Evolutionary conservation across 345 rosid genomes (phyloP), one percentile per base, ranked within the genome.

Genomic region (Arabidopsis suecica): DNA sequence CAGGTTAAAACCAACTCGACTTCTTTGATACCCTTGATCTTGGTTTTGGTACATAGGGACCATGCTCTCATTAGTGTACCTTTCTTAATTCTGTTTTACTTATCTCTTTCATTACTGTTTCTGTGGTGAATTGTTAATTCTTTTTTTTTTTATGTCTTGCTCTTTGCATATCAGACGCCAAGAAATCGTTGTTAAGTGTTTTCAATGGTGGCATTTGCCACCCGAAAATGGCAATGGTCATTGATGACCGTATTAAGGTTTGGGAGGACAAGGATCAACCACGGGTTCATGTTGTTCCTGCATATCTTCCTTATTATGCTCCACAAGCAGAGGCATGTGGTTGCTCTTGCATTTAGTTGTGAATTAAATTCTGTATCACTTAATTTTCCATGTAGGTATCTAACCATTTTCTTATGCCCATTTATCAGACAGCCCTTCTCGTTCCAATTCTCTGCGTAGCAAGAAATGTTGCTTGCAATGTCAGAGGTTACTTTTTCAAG

Each of bases 251-350:
- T 56, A 78, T 82, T 53, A 96, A 91, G 85, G 98, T 93, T 64
- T 96, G 96, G 99, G 99, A 96, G 83, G 97, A 96, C 69, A 89
- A 85, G 88, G 99, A 96, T 84, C 99, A 96, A 82, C 90, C 94
- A 33, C 86, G 97, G 68, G 99, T 95, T 75, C 99, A 95, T 82
- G 97, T 87, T 40, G 99, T 95, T 68, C 94, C 97, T 57, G 84
- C 97, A 22, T 95, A 93, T 78, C 77, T 86, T 66, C 99, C 99
- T 0, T 95, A 95, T 82, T 90, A 87, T 80, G 96, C 99, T 83
- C 99, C 99, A 76, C 99, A 87, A 76, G 98, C 98, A 4, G 99
- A 95, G 98, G 99, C 85, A 82, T 64, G 69, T 10, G 41, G 56
- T 72, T 59, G 22, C 80, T 58, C 60, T 50, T 71, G 44, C 71